phyloP scores from a whole-genome alignment of 2,329 filamentous ascomycete species.

The Tolypocladium paradoxum region DNA sequence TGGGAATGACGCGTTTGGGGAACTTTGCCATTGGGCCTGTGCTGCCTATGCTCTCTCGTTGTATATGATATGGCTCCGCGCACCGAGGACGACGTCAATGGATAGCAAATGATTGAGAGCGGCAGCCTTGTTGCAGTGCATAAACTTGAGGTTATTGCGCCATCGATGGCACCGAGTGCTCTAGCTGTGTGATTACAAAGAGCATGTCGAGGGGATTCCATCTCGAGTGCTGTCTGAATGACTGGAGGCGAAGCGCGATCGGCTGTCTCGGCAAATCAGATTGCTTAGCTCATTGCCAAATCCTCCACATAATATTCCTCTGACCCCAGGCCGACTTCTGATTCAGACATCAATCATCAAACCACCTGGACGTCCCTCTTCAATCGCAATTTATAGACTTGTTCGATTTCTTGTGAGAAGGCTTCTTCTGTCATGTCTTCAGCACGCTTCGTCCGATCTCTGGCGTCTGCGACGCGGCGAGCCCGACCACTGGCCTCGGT shows the following conservation, averaged over 20 bases:
- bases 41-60: neutral
- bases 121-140: no score
- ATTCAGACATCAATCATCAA: neutral
- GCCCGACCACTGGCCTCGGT: neutral
- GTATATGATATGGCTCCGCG: neutral
- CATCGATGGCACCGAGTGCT: no score
- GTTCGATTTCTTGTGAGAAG: neutral
- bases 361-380: neutral
- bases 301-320: neutral
- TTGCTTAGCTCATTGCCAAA: neutral
- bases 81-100: neutral
- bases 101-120: neutral
- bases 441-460: neutral
- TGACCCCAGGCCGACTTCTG: neutral
- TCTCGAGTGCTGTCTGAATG: neutral
- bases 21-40: neutral
- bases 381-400: neutral
- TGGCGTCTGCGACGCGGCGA: conserved; percentile 1
- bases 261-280: neutral
- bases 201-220: neutral
- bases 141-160: no score
- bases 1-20: neutral
- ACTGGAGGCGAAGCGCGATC: neutral
- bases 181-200: neutral
- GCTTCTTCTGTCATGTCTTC: neutral